Conservation (phyloP, 192 early-diverging fungal genomes). For the Jimgerdemannia flammicorona region DNA sequence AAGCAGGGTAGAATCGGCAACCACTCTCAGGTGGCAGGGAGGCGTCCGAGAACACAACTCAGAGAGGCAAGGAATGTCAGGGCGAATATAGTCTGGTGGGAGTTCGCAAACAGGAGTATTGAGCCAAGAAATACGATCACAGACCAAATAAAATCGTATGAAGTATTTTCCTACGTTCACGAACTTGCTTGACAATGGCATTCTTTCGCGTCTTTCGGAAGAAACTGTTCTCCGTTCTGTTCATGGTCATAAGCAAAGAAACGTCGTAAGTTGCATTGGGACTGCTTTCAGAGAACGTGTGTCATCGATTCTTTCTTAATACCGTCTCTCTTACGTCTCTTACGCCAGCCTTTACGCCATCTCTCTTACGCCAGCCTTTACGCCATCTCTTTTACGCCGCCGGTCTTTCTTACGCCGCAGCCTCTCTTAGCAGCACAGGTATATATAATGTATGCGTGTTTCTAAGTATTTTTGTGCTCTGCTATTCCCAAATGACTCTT, state of each 20-base stretch:
- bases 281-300: too few relatives aligned
- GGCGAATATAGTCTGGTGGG: constrained; percentile 47
- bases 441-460: too few relatives aligned
- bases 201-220: constrained; percentile 49
- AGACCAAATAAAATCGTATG: neutral
- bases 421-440: too few relatives aligned
- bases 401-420: too few relatives aligned
- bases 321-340: too few relatives aligned
- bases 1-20: constrained; percentile 34
- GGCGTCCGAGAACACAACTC: constrained; percentile 32
- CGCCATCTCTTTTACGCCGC: too few relatives aligned
- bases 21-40: constrained; percentile 25
- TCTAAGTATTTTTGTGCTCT: too few relatives aligned
- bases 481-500: too few relatives aligned
- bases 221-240: neutral
- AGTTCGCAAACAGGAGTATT: neutral
- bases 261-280: too few relatives aligned
- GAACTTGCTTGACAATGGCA: constrained; percentile 46
- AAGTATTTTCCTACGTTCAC: constrained; percentile 37
- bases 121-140: neutral
- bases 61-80: constrained; percentile 54
- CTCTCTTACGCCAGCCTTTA: too few relatives aligned
- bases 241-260: neutral
- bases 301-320: too few relatives aligned
- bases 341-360: too few relatives aligned